These are phyloP conservation scores for Chlamydomonas applanata DNA, from an alignment of 139 green algal genomes.

Conservation along the genomic window DNA sequence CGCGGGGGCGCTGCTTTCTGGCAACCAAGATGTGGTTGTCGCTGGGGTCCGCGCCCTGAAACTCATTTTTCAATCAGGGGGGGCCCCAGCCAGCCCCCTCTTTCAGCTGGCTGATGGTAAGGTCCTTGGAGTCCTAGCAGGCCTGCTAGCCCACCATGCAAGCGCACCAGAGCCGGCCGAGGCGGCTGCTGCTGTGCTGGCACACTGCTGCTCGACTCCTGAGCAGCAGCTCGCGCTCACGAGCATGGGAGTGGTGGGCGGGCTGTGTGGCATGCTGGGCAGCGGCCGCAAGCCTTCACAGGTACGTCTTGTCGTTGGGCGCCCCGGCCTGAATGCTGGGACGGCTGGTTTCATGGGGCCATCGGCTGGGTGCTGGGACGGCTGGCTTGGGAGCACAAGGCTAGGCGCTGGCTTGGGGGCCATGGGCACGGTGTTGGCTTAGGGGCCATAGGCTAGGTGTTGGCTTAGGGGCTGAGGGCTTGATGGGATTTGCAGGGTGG, in stretches of 20 bases:
- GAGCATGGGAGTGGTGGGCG: neutral
- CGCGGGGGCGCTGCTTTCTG: neutral
- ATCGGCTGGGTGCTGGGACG: too few species aligned
- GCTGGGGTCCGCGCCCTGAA: conserved; percentile 21
- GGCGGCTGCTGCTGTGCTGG: conserved; percentile 14
- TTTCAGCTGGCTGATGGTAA: neutral
- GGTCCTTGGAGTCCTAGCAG: neutral
- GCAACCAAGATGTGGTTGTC: neutral
- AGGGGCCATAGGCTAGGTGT: too few species aligned
- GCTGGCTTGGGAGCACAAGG: too few species aligned
- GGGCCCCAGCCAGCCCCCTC: neutral
- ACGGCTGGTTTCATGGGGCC: too few species aligned
- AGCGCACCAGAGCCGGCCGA: neutral
- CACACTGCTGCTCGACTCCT: conserved; percentile 8
- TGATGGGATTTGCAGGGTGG: too few species aligned
- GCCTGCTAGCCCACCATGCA: too few species aligned
- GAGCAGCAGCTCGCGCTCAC: neutral
- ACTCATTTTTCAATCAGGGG: conserved; percentile 6
- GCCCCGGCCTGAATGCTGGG: too few species aligned
- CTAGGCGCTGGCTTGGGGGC: too few species aligned
- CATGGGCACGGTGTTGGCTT: too few species aligned
- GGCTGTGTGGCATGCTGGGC: conserved; percentile 8
- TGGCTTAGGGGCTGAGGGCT: too few species aligned
- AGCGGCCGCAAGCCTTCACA: conserved; percentile 13
- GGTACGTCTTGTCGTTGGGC: too few species aligned